Evolutionary conservation across 2,329 filamentous ascomycete genomes (phyloP).

Genomic region (Fusarium illudens): DNA sequence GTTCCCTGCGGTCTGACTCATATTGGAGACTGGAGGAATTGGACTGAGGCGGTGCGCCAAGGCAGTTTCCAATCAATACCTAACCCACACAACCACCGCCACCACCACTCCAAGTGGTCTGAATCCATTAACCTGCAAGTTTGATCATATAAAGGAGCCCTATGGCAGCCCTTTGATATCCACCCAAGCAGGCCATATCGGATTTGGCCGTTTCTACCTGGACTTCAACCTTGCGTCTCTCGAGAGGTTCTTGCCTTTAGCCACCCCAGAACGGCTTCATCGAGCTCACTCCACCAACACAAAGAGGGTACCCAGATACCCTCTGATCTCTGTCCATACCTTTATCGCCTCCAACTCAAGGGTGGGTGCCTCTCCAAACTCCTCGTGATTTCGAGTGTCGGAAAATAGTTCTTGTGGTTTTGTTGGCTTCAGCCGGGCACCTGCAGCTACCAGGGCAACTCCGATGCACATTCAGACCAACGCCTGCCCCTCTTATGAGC

Average conservation of each 20-base stretch:
- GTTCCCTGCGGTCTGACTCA: conserved; percentile 35
- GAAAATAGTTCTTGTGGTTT: neutral
- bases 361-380: conserved; percentile 2
- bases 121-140: conserved; percentile 1
- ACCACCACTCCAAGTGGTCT: conserved; percentile 12
- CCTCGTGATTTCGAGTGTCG: neutral
- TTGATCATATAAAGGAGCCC: conserved; percentile 14
- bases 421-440: neutral
- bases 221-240: neutral
- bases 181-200: neutral
- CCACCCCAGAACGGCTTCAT: neutral
- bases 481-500: neutral
- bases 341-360: neutral
- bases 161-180: neutral
- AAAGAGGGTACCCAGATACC: neutral
- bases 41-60: conserved; percentile 39
- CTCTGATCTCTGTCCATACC: neutral
- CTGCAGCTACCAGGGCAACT: neutral
- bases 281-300: neutral
- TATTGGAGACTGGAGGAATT: neutral
- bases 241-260: neutral
- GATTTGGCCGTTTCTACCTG: neutral
- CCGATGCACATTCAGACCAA: neutral
- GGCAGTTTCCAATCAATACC: conserved; percentile 34
- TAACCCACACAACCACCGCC: conserved; percentile 26